Evolutionary conservation across 2,329 filamentous ascomycete species (phyloP), one percentile per base, ranked within the genome.

Genomic region (Tolypocladium ophioglossoides): DNA sequence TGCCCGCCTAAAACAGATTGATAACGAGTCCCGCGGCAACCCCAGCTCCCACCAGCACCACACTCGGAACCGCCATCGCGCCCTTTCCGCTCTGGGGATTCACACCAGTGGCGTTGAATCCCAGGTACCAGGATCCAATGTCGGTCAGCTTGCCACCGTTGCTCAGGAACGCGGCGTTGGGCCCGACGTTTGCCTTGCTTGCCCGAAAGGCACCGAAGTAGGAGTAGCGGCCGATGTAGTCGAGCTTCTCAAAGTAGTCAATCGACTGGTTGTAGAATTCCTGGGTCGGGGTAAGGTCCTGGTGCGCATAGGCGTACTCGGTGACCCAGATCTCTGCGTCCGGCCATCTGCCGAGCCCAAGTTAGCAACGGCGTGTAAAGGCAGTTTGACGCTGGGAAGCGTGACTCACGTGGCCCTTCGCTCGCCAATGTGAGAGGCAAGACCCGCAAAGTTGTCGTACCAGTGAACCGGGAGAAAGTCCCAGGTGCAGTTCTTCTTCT

Each of bases 121-220:
- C 83, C n/a, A 94, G 68, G 67, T 92, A 94, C 84, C 85, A 87
- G 2, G 79, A 78, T 0, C 89, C 89, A 59, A 92, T 86, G 60
- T 89, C 82, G 1, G 88, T 91, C 58, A 94, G 71, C 56, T 81
- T 64, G 44, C 89, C 89, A 18, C 80, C 74, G 44, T 80, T 73
- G 63, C 82, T 85, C 49, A 92, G 74, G 74, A 94, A 86, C 1
- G 83, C 80, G 1, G 78, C 83, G 57, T 91, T 89, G 4, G 83
- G 76, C 0, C 89, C 89, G 8, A 91, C 84, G 59, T 91, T 92
- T 58, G 84, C 87, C 18, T 80, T 80, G 51, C 77, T 72, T 4
- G 80, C 82, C 52, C 87, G 79, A 65, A 92, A 92, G 10, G 85
- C 78, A 48, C 87, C 88, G 62, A 91, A 94, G 68, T 86, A 87